Evolutionary conservation across 495 filamentous ascomycete species (phyloP).

Genomic region (Aspergillus steynii): DNA sequence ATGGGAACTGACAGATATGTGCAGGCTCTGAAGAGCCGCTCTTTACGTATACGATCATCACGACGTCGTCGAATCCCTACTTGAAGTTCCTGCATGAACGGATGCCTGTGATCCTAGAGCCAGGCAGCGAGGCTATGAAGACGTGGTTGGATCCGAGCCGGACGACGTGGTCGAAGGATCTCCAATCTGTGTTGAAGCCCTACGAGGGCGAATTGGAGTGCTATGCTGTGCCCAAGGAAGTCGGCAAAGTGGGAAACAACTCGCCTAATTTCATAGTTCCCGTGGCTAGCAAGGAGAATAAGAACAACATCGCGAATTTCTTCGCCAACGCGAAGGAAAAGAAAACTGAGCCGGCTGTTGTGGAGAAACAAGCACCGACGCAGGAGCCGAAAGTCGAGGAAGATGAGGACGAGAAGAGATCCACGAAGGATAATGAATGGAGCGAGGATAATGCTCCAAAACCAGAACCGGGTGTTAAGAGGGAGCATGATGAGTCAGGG

Average conservation of each 20-base stretch:
- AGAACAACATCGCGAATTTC: slow-evolving; percentile 90
- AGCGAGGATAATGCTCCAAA: slow-evolving; percentile 51
- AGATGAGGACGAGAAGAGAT: slow-evolving; percentile 37
- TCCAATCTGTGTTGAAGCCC: slow-evolving; percentile 75
- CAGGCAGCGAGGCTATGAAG: slow-evolving; percentile 66
- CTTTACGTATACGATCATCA: slow-evolving; percentile 91
- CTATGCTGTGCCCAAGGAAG: slow-evolving; percentile 83
- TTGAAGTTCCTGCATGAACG: slow-evolving; percentile 85
- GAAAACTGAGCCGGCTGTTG: slow-evolving; percentile 21
- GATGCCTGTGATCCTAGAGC: slow-evolving; percentile 92
- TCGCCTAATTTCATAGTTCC: slow-evolving; percentile 80
- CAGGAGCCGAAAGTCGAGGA: slow-evolving; percentile 23
- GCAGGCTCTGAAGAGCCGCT: slow-evolving; percentile 59
- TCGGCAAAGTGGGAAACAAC: slow-evolving; percentile 95
- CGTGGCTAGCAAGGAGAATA: slow-evolving; percentile 79
- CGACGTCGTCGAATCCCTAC: slow-evolving; percentile 77
- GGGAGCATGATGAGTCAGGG: slow-evolving; percentile 48
- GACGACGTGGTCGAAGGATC: slow-evolving; percentile 70
- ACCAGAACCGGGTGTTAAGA: slow-evolving; percentile 55
- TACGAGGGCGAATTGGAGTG: slow-evolving; percentile 79
- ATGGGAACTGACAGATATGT: slow-evolving; percentile 6
- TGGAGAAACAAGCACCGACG: background rate
- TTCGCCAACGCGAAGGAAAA: slow-evolving; percentile 63
- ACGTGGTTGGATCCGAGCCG: slow-evolving; percentile 78
- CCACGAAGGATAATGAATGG: slow-evolving; percentile 41